Conservation (phyloP, 345 rosid species). For the Arabis hirsuta region DNA sequence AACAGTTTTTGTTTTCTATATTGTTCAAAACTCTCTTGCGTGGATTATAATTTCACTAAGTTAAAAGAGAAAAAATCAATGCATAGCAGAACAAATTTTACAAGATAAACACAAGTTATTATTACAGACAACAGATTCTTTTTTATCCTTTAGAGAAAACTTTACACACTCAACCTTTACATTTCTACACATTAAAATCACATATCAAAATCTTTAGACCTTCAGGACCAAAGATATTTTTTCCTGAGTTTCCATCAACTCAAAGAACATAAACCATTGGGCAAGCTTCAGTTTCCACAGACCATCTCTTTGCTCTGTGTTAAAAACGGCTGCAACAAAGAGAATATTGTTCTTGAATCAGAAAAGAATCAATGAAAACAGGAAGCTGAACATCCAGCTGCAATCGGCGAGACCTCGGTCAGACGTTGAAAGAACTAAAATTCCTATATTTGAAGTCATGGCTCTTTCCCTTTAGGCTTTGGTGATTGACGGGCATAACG, state of each 20-base stretch:
- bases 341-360: slow-evolving; percentile 10
- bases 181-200: slow-evolving; percentile 30
- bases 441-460: slow-evolving; percentile 28
- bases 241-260: slow-evolving; percentile 25
- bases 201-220: slow-evolving; percentile 39
- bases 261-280: slow-evolving; percentile 33
- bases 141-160: slow-evolving; percentile 2
- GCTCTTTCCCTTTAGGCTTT: slow-evolving; percentile 62
- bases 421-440: slow-evolving; percentile 20
- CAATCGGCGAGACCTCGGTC: slow-evolving; percentile 12
- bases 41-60: too few species aligned
- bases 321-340: slow-evolving; percentile 2
- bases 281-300: slow-evolving; percentile 24
- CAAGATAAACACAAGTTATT: slow-evolving; percentile 16
- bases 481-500: slow-evolving; percentile 62
- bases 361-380: slow-evolving; percentile 31
- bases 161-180: slow-evolving; percentile 43
- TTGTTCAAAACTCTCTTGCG: too few species aligned
- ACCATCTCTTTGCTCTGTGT: slow-evolving; percentile 27
- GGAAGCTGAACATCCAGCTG: slow-evolving; percentile 20
- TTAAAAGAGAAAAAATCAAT: not conserved
- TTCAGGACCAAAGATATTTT: slow-evolving; percentile 34
- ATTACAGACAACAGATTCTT: slow-evolving; percentile 12
- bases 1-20: too few species aligned
- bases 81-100: slow-evolving; percentile 17